Base-by-base conservation (phyloP, 768 basidiomycete species). In the Cystofilobasidium macerans region DNA sequence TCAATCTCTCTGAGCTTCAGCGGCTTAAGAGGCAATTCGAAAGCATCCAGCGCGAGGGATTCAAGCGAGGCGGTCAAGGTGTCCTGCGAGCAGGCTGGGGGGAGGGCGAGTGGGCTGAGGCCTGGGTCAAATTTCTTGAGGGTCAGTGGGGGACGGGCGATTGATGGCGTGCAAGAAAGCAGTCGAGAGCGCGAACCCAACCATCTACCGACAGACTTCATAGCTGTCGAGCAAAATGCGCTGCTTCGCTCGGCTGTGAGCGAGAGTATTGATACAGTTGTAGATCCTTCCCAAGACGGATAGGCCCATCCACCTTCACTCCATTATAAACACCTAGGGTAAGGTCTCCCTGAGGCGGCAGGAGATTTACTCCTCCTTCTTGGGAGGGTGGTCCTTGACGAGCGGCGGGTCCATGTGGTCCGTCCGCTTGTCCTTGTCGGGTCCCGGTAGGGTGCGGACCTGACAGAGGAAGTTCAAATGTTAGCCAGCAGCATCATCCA, bases 21-120 rank as follows among this genome's bases (percentile, higher is more conserved):
- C 81, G 93, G 33, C 77, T 87, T 48, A 97, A 94, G 74, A 81
- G 93, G 48, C 92, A 97, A 74, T 98, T 94, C 72, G 86, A 94
- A 36, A 83, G 83, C 4, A 81, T 89, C 38, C 91, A 97, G 74
- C 89, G 87, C 74, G 91, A 89, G 71, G 89, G 89, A 9, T 70
- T 74, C 32, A 63, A 67, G 24, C 70, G 68, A 24, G 71, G 71
- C 35, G 76, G 77, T 36, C 62, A 72, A 30, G 71, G 70, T 0
- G 72, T 72, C n/a, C 70, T 72, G 26, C 63, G 64, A 16, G 69
- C 67, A 5, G 69, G 61, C 16, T 75, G 74, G 72, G 71, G 70
- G 0, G 75, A 74, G 62, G 67, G 62, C 14, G 72, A 71, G 32
- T 72, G 79, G 8, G 75, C 74, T 16, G 69, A 69, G 22, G 71